Conservation (phyloP, 192 early-diverging fungal genomes). For the Coemansia sp. region DNA sequence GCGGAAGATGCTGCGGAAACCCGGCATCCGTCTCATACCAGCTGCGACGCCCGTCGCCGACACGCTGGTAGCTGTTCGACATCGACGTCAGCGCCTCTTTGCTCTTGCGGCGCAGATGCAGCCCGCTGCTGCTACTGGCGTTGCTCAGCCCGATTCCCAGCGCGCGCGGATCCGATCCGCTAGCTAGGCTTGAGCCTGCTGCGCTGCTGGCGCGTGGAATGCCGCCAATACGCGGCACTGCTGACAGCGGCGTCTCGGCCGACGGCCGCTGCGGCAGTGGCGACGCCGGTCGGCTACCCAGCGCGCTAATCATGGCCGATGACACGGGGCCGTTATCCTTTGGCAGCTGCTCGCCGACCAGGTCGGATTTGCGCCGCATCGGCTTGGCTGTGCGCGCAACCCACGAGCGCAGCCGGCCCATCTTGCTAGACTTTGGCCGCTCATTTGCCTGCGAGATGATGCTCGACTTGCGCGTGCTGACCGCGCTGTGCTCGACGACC, state of each 20-base stretch:
- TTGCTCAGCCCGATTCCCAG: slow-evolving; percentile 15
- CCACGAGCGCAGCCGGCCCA: slow-evolving; percentile 49
- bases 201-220: not conserved
- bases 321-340: slow-evolving; percentile 8
- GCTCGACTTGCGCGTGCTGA: not conserved
- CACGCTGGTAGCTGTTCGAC: slow-evolving; percentile 9
- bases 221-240: not conserved
- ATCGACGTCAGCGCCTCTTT: slow-evolving; percentile 30
- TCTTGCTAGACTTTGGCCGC: slow-evolving; percentile 47
- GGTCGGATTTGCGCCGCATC: slow-evolving; percentile 49
- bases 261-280: slow-evolving; percentile 9
- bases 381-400: slow-evolving; percentile 48
- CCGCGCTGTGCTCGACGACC: not conserved
- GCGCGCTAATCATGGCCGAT: not conserved
- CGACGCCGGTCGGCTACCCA: not conserved
- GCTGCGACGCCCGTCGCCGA: slow-evolving; percentile 27
- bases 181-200: slow-evolving; percentile 8
- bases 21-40: slow-evolving; percentile 33
- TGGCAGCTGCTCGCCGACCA: slow-evolving; percentile 13
- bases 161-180: slow-evolving; percentile 26
- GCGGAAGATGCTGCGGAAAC: slow-evolving; percentile 11
- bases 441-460: slow-evolving; percentile 3
- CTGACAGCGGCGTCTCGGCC: slow-evolving; percentile 1
- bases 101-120: slow-evolving; percentile 42
- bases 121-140: slow-evolving; percentile 1